phyloP scores from a whole-genome alignment of 352 stramenopile genomes.

The Phytopythium helicoides region DNA sequence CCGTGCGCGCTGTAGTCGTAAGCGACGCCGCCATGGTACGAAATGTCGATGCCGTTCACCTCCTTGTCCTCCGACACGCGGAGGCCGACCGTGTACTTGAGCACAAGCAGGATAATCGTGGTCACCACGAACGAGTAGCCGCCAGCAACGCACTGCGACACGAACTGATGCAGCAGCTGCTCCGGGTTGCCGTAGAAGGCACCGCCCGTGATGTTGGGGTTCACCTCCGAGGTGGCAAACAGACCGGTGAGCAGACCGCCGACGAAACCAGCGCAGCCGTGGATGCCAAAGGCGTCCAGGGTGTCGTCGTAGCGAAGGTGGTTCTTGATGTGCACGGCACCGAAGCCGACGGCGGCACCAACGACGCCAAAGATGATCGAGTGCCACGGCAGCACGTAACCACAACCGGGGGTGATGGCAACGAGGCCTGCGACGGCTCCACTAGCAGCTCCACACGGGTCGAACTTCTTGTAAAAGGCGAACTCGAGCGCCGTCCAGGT shows the following conservation, averaged over 20 bases:
- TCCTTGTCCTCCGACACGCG: constrained; percentile 77
- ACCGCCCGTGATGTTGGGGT: constrained; percentile 50
- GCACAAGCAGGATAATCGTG: constrained; percentile 58
- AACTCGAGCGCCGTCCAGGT: constrained; percentile 71
- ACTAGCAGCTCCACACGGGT: constrained; percentile 59
- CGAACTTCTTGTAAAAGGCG: constrained; percentile 43
- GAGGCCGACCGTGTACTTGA: constrained; percentile 71
- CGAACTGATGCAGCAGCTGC: constrained; percentile 55
- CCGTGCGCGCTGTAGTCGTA: constrained; percentile 76
- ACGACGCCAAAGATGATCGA: constrained; percentile 72
- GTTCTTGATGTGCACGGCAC: constrained; percentile 65
- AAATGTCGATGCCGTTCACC: constrained; percentile 73
- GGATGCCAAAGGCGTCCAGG: constrained; percentile 77
- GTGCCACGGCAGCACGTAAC: constrained; percentile 68
- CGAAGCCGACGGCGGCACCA: constrained; percentile 44
- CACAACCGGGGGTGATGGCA: constrained; percentile 65
- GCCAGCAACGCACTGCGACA: constrained; percentile 51
- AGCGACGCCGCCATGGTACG: constrained; percentile 67
- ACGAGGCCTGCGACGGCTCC: constrained; percentile 67
- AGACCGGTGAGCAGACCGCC: constrained; percentile 68
- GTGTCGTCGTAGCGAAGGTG: constrained; percentile 73
- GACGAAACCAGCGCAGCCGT: constrained; percentile 60
- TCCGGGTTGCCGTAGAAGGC: constrained; percentile 48
- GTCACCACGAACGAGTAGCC: constrained; percentile 67
- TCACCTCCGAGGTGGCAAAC: constrained; percentile 58